Conservation (phyloP, 106 monocot species). For the Dioscorea zingiberensis region DNA sequence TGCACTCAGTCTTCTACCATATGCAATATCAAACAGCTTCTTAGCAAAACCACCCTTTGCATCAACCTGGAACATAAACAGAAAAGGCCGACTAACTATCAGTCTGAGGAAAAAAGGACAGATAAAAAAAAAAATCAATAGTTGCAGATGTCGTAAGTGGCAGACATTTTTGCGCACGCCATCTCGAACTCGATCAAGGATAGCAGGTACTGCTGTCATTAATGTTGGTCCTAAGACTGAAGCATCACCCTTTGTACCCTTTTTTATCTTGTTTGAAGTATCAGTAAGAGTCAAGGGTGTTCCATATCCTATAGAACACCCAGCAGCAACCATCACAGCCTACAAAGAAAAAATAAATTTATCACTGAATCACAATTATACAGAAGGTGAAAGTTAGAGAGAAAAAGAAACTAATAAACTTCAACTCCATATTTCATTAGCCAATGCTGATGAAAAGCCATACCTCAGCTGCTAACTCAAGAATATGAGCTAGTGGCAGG, state of each 20-base stretch:
- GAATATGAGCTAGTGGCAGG: constrained; percentile 95
- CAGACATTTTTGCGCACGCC: constrained; percentile 92
- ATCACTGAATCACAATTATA: neutral
- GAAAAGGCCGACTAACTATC: constrained; percentile 1
- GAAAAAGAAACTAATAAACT: no score
- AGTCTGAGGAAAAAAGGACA: neutral
- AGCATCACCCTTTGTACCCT: constrained; percentile 94
- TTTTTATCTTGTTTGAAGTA: constrained; percentile 98
- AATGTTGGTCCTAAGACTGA: constrained; percentile 77
- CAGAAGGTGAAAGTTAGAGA: neutral
- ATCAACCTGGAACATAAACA: constrained; percentile 61
- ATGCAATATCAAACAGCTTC: constrained; percentile 85
- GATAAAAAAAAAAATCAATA: neutral
- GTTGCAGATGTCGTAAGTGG: neutral
- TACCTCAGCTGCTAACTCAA: constrained; percentile 99
- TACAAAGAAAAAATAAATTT: constrained; percentile 20
- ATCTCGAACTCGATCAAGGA: constrained; percentile 93
- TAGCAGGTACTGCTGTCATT: constrained; percentile 96
- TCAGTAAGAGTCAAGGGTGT: constrained; percentile 95
- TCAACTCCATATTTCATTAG: no score
- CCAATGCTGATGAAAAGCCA: neutral
- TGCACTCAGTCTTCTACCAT: constrained; percentile 73
- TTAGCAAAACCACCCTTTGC: constrained; percentile 85
- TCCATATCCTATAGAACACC: constrained; percentile 88
- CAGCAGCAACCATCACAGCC: constrained; percentile 81